Evolutionary conservation across 2,329 filamentous ascomycete genomes (phyloP), one percentile per base, ranked within the genome.

Genomic region (Gaeumannomyces tritici): DNA sequence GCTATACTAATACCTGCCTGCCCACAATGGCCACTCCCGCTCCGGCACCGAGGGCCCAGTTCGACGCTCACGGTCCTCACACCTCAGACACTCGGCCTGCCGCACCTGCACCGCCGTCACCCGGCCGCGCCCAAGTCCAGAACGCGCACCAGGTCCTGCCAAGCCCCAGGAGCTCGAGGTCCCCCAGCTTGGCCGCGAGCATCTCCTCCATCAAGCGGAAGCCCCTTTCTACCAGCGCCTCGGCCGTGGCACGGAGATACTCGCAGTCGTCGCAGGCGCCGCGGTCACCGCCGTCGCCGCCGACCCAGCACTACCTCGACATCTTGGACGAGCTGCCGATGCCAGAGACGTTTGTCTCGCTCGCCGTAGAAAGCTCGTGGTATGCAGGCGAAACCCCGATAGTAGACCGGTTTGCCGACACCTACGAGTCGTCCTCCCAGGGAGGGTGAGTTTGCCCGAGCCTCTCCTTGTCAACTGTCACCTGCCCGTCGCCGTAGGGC

Each of bases 341-440:
- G 65, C 80, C 82, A n/a, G 80, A 80, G 42, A 51, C 42, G 3
- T 6, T 51, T 7, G 6, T 51, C 42, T 6, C 21, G 18, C 18
- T 6, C 42, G 3, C 42, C 21, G 21, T 51, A 18, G 18, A 51
- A 18, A 51, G 42, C 21, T 51, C 42, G 42, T 79, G 80, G 35
- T 81, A 74, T 67, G 81, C 83, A 18, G 71, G 85, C 62, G 83
- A 87, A 71, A 86, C 83, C 70, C 84, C 83, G 64, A 86, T 83
- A 35, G 73, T 87, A 59, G 86, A 87, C 79, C 82, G 85, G 69
- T 85, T 83, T 68, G 79, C 80, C 60, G 65, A 58, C 54, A 65
- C 21, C 61, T 66, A 4, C 42, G 21, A 61, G 62, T 61, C 66
- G 18, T 61, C 66, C 42, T 1, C n/a, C 18, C 3, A 51, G 42